Base-by-base conservation (phyloP, 139 green algal species). In the Tetratostichococcus sp. region DNA sequence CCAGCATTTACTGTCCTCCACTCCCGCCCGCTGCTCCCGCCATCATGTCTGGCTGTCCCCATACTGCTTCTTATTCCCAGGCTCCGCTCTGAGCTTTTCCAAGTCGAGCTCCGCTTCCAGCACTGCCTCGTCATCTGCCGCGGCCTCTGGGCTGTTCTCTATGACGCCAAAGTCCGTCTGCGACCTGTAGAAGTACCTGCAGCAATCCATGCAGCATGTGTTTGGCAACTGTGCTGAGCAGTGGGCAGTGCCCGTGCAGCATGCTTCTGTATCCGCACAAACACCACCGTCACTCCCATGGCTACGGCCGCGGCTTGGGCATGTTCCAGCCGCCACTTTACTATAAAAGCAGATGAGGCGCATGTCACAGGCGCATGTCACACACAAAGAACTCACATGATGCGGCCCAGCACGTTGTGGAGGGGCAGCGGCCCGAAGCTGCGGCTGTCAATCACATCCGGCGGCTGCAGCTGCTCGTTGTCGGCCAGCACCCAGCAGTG, bases 401-500 rank as follows among this genome's bases (percentile, higher is more conserved):
- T 74, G 21, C 85, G 68, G 30, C 87, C 87, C n/a, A 90, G 28
- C 1, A 92, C 78, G 2, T 75, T 65, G 1, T 75, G 35, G 5
- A 91, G 35, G 23, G 80, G 80, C 43, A 92, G 65, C 39, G 85
- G 86, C 1, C 88, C 88, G 67, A 92, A 90, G 33, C 69, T 86
- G 65, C 88, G 77, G 74, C 83, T 89, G 81, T 92, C 88, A 43
- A 87, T 83, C 28, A 89, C 85, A 22, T 87, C 73, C 0, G 81
- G 74, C 0, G 81, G 80, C 32, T 66, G 57, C 72, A 96, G 70
- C 33, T 83, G 33, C 43, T 85, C 78, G 68, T 93, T 94, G 80
- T 97, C 91, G 4, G 91, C 89, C 35, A 97, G 71, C 39, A 97
- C 90, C 91, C 91, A 97, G 83, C 88, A 94, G 50, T 94, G 84